These are phyloP conservation scores for Thuja plicata DNA, from an alignment of 83 land plant species.

Conservation along the genomic window DNA sequence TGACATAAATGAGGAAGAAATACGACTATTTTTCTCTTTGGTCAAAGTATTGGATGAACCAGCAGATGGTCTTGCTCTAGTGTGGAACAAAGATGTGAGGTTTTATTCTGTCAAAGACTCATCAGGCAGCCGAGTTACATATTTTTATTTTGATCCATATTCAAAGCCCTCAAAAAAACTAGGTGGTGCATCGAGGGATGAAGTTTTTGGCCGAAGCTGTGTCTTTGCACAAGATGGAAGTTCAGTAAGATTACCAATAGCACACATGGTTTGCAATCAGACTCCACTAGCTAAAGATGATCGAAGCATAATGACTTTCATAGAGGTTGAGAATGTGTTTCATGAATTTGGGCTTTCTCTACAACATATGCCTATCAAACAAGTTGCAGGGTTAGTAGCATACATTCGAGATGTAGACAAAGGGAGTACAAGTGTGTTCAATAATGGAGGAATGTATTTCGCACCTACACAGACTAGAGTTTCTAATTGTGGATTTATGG, in stretches of 20 bases:
- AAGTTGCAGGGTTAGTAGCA: too few relatives aligned
- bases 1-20: slow-evolving; percentile 53
- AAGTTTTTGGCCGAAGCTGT: slow-evolving; percentile 76
- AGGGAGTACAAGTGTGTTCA: too few relatives aligned
- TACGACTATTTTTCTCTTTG: slow-evolving; percentile 85
- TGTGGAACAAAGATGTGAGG: slow-evolving; percentile 80
- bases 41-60: slow-evolving; percentile 86
- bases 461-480: too few relatives aligned
- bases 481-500: too few relatives aligned
- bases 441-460: too few relatives aligned
- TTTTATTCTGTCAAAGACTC: slow-evolving; percentile 79
- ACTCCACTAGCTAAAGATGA: too few relatives aligned
- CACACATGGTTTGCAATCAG: too few relatives aligned
- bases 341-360: too few relatives aligned
- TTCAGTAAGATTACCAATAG: slow-evolving; percentile 69
- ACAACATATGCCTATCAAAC: too few relatives aligned
- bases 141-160: slow-evolving; percentile 93
- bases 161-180: slow-evolving; percentile 90
- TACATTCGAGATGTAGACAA: too few relatives aligned
- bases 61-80: slow-evolving; percentile 88
- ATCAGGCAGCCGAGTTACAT: slow-evolving; percentile 63
- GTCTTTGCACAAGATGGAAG: slow-evolving; percentile 64
- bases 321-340: too few relatives aligned
- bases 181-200: slow-evolving; percentile 98
- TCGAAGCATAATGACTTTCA: too few relatives aligned